These are phyloP conservation scores for Strobilomyces echinocephalus DNA, from an alignment of 768 basidiomycete species.

Conservation along the genomic window DNA sequence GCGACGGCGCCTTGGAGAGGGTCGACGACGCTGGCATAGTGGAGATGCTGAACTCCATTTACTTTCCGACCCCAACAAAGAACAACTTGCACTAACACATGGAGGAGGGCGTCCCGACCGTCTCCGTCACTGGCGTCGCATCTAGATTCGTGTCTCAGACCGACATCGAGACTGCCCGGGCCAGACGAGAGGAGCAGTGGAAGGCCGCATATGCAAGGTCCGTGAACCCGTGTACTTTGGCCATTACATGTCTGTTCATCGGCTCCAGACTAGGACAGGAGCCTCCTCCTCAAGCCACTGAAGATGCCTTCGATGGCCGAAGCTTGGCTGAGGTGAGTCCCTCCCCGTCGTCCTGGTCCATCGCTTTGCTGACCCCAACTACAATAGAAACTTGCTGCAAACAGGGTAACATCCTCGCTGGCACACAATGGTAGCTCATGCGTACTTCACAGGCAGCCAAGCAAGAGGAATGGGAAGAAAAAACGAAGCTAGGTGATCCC, in stretches of 20 bases:
- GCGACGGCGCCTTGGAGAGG: slow-evolving; percentile 14
- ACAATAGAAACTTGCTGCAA: slow-evolving; percentile 79
- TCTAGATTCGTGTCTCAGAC: slow-evolving; percentile 80
- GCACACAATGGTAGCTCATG: slow-evolving; percentile 9
- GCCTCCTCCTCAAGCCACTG: slow-evolving; percentile 69
- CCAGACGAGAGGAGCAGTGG: slow-evolving; percentile 79
- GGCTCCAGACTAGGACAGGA: slow-evolving; percentile 70
- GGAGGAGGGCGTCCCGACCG: slow-evolving; percentile 69
- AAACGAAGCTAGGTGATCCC: slow-evolving; percentile 60
- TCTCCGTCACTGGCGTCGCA: slow-evolving; percentile 68
- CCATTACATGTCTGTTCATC: slow-evolving; percentile 3
- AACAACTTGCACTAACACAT: slow-evolving; percentile 30
- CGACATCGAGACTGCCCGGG: slow-evolving; percentile 70
- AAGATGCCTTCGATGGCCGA: slow-evolving; percentile 77
- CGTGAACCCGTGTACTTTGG: neutral
- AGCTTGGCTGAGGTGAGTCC: slow-evolving; percentile 80
- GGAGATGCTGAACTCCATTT: neutral
- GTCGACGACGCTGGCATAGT: slow-evolving; percentile 19
- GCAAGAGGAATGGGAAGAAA: slow-evolving; percentile 92
- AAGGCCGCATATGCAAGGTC: slow-evolving; percentile 85
- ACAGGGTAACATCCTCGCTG: slow-evolving; percentile 51
- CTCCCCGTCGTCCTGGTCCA: slow-evolving; percentile 4
- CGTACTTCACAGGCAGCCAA: slow-evolving; percentile 59
- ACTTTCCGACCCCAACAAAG: slow-evolving; percentile 18
- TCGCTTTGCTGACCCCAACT: slow-evolving; percentile 10